Evolutionary conservation across 192 early-diverging fungal genomes (phyloP).

Genomic region (Podochytrium sp.): DNA sequence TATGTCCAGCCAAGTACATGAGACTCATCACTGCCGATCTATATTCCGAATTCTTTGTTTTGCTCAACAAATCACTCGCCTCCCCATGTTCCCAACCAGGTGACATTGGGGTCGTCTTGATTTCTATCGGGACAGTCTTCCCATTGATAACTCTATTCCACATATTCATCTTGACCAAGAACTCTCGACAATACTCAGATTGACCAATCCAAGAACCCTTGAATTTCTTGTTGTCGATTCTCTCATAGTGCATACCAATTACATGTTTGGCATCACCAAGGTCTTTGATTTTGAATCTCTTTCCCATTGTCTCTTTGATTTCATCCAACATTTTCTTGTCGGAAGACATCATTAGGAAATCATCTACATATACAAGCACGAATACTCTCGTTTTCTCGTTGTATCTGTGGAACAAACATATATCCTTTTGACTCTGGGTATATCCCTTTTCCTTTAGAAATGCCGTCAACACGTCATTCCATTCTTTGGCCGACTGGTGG

Average conservation of each 20-base stretch:
- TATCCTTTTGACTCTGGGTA: background rate
- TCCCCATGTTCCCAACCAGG: constrained; percentile 9
- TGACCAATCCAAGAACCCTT: constrained; percentile 10
- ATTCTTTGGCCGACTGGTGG: constrained; percentile 8
- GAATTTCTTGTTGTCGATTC: background rate
- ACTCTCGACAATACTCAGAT: background rate
- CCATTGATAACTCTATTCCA: constrained; percentile 12
- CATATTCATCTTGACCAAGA: background rate
- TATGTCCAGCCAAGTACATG: background rate
- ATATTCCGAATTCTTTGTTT: background rate
- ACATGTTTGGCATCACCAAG: constrained; percentile 12
- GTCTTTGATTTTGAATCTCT: constrained; percentile 9
- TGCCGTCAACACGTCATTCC: background rate
- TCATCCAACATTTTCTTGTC: background rate
- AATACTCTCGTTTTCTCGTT: background rate
- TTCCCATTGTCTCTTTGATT: constrained; percentile 1
- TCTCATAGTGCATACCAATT: constrained; percentile 17
- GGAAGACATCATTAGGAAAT: constrained; percentile 14
- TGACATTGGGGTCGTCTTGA: constrained; percentile 4
- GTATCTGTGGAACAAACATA: constrained; percentile 9
- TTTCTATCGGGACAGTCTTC: background rate
- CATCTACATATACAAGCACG: constrained; percentile 23
- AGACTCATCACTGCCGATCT: background rate
- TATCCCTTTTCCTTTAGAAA: constrained; percentile 1
- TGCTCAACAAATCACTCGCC: background rate